These are phyloP conservation scores for Debaryomyces psychrophilus DNA, from an alignment of 1,139 yeast genomes.

Conservation along the genomic window DNA sequence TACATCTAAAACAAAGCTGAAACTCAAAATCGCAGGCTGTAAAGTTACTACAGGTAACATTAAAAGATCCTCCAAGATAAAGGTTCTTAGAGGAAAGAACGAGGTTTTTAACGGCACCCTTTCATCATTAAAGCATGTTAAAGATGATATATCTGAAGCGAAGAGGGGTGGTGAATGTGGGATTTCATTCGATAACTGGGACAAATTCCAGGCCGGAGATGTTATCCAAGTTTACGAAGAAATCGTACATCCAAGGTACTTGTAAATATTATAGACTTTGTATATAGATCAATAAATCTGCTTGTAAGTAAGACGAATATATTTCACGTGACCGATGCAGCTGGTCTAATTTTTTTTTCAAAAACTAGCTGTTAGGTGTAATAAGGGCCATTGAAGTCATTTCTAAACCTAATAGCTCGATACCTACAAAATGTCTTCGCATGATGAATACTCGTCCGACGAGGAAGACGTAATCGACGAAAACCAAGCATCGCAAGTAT, in stretches of 20 bases:
- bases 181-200: conserved; percentile 71
- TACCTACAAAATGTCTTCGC: conserved; percentile 28
- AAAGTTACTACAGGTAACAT: conserved; percentile 74
- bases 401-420: not conserved
- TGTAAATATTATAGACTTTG: conserved; percentile 36
- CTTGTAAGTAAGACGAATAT: not conserved
- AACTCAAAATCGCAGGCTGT: conserved; percentile 81
- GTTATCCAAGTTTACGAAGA: conserved; percentile 74
- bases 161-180: conserved; percentile 93
- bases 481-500: conserved; percentile 33
- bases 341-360: not conserved
- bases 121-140: conserved; percentile 76
- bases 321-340: not conserved
- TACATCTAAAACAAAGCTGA: conserved; percentile 50
- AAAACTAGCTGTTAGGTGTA: not conserved
- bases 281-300: conserved; percentile 7
- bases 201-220: conserved; percentile 76
- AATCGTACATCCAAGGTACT: conserved; percentile 64
- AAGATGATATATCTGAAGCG: conserved; percentile 77
- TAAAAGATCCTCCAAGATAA: conserved; percentile 59
- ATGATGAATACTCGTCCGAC: conserved; percentile 48
- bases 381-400: not conserved
- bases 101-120: conserved; percentile 69
- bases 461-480: conserved; percentile 37
- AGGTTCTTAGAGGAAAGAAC: conserved; percentile 61